Evolutionary conservation across 2,329 filamentous ascomycete species (phyloP).

Genomic region (Penicillium sp.): DNA sequence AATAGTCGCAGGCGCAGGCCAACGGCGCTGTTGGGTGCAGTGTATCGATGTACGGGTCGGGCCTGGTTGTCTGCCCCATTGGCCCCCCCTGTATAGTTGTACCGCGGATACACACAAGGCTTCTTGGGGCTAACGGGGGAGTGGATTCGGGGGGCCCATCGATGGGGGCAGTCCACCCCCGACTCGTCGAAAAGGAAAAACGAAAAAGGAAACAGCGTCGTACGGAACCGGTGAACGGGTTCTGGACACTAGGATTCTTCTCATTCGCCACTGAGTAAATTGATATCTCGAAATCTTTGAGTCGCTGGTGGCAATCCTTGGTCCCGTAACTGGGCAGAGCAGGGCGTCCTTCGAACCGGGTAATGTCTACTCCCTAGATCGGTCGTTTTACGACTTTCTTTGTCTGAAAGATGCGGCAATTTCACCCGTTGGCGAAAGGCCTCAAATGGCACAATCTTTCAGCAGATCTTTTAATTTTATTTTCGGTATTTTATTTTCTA

Average conservation of each 20-base stretch:
- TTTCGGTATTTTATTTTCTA: background rate
- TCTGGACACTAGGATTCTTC: background rate
- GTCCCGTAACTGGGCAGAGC: background rate
- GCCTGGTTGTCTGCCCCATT: slow-evolving; percentile 23
- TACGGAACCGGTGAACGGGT: slow-evolving; percentile 16
- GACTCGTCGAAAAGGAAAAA: background rate
- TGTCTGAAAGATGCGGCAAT: slow-evolving; percentile 18
- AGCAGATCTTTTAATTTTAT: slow-evolving; percentile 9
- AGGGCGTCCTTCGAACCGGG: slow-evolving; percentile 7
- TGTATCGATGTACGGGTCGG: slow-evolving; percentile 18
- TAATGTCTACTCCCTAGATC: slow-evolving; percentile 2
- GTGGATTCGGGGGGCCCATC: background rate
- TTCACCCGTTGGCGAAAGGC: background rate
- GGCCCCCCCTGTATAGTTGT: slow-evolving; percentile 25
- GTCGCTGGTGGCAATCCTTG: slow-evolving; percentile 16
- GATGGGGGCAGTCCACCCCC: background rate
- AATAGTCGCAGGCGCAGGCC: slow-evolving; percentile 13
- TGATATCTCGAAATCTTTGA: slow-evolving; percentile 12
- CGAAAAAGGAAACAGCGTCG: background rate
- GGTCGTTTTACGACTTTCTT: slow-evolving; percentile 5
- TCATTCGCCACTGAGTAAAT: slow-evolving; percentile 18
- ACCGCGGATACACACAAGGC: slow-evolving; percentile 26
- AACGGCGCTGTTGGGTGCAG: slow-evolving; percentile 24
- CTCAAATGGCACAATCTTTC: slow-evolving; percentile 17
- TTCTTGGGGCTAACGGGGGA: slow-evolving; percentile 17